Evolutionary conservation across 148 eudicot species (phyloP).

Genomic region (Arbutus unedo): DNA sequence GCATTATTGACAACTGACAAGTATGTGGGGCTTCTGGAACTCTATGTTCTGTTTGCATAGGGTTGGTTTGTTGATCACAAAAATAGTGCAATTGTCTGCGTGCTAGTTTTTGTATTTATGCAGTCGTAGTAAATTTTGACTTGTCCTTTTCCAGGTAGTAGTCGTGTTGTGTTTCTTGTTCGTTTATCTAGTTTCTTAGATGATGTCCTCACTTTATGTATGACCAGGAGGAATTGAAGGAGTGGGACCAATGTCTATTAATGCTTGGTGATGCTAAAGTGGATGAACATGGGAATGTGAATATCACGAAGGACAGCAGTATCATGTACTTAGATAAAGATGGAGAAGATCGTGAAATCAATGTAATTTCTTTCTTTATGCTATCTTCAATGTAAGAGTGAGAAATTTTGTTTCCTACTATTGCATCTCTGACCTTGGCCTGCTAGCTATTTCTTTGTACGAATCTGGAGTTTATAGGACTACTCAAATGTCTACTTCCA

Average conservation of each 20-base stretch:
- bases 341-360: constrained; percentile 91
- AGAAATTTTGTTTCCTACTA: background rate
- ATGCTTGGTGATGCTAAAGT: constrained; percentile 95
- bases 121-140: background rate
- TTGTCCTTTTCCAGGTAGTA: background rate
- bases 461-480: background rate
- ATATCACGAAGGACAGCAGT: constrained; percentile 57
- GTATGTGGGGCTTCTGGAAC: background rate
- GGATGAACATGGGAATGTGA: constrained; percentile 83
- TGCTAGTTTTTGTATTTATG: background rate
- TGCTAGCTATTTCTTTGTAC: background rate
- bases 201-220: background rate
- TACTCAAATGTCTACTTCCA: background rate
- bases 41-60: background rate
- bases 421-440: background rate
- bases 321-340: constrained; percentile 86
- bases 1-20: background rate
- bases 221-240: constrained; percentile 85
- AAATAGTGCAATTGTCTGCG: background rate
- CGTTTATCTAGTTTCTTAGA: background rate
- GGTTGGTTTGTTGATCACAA: background rate
- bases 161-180: background rate
- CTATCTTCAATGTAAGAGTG: background rate
- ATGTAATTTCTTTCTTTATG: constrained; percentile 39
- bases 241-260: constrained; percentile 95